Conservation (phyloP, 139 green algal genomes). For the Chlorella sp. region DNA sequence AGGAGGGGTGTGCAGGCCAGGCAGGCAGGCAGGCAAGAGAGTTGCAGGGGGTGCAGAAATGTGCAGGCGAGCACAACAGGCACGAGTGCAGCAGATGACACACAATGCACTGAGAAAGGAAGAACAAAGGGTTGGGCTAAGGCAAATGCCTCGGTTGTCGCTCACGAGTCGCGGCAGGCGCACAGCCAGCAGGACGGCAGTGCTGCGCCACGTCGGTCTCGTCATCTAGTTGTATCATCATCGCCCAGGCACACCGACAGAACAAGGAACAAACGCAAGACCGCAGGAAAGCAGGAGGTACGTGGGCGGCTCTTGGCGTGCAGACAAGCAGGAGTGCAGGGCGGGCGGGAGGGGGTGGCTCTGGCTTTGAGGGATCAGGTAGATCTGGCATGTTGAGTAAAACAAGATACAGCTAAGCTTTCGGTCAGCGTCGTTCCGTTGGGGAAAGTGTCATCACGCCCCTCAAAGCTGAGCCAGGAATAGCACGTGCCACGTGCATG, state of each 20-base stretch:
- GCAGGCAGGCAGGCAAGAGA: not conserved
- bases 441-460: constrained; percentile 10
- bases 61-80: not conserved
- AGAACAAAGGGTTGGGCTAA: not conserved
- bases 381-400: constrained; percentile 11
- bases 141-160: constrained; percentile 39
- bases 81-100: not conserved
- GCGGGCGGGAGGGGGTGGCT: too few species aligned
- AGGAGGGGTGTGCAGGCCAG: not conserved
- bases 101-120: too few species aligned
- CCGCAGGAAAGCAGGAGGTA: not conserved
- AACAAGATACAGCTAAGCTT: not conserved
- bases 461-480: not conserved
- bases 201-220: constrained; percentile 17
- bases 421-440: constrained; percentile 1
- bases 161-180: constrained; percentile 1
- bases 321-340: not conserved
- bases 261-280: not conserved
- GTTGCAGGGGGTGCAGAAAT: not conserved
- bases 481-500: too few species aligned
- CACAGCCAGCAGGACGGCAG: constrained; percentile 8
- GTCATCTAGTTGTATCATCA: constrained; percentile 22
- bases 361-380: not conserved
- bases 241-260: not conserved
- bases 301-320: not conserved